Evolutionary conservation across 2,329 filamentous ascomycete species (phyloP).

Genomic region (Akanthomyces uredinophilus): DNA sequence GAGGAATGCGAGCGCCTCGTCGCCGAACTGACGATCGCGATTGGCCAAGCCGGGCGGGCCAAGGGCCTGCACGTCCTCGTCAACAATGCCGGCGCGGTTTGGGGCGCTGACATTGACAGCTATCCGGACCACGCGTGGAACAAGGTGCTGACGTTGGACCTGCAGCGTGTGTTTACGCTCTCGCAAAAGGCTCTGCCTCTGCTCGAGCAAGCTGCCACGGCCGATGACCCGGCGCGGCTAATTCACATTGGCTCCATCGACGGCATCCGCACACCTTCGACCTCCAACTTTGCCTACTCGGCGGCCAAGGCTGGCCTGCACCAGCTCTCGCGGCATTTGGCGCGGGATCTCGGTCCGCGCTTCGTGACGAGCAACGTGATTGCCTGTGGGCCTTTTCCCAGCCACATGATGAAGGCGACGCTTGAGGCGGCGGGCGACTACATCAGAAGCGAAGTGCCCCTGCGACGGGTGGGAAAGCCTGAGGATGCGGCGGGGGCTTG

Average conservation of each 20-base stretch:
- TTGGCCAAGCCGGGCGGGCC: slow-evolving; percentile 35
- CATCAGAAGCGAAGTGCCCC: slow-evolving; percentile 55
- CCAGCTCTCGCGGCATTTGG: slow-evolving; percentile 56
- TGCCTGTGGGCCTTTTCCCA: slow-evolving; percentile 66
- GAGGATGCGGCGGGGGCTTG: slow-evolving; percentile 68
- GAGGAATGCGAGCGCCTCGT: slow-evolving; percentile 51
- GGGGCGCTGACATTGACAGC: slow-evolving; percentile 55
- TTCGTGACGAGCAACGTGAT: slow-evolving; percentile 62
- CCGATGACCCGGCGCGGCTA: slow-evolving; percentile 47
- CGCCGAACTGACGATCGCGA: slow-evolving; percentile 36
- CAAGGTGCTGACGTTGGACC: slow-evolving; percentile 58
- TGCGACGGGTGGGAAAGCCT: slow-evolving; percentile 61
- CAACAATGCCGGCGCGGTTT: slow-evolving; percentile 62
- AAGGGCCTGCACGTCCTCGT: slow-evolving; percentile 54
- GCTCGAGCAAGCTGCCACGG: slow-evolving; percentile 44
- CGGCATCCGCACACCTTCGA: slow-evolving; percentile 52
- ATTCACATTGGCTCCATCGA: slow-evolving; percentile 64
- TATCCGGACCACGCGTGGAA: slow-evolving; percentile 57
- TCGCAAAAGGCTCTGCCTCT: slow-evolving; percentile 57
- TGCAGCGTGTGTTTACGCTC: slow-evolving; percentile 64
- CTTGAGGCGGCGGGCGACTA: slow-evolving; percentile 49
- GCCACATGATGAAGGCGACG: slow-evolving; percentile 63
- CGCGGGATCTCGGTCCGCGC: slow-evolving; percentile 53
- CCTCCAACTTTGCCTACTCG: slow-evolving; percentile 57
- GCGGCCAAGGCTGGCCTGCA: slow-evolving; percentile 61